These are phyloP conservation scores for Diaporthe amygdali DNA, from an alignment of 2,329 filamentous ascomycete genomes.

Conservation along the genomic window DNA sequence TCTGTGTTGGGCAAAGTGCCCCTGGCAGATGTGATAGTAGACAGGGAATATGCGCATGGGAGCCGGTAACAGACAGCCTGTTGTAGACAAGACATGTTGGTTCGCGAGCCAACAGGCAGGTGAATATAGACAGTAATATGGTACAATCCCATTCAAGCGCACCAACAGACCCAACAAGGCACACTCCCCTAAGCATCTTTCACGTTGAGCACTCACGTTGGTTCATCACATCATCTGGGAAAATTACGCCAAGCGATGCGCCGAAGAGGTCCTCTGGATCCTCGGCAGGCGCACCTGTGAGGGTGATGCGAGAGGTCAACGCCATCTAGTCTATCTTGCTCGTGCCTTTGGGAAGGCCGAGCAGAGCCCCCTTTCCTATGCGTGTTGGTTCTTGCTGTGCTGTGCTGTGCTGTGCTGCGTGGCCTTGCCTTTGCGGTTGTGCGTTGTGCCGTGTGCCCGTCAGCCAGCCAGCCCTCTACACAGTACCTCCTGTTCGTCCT, in stretches of 20 bases:
- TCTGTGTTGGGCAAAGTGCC: not conserved
- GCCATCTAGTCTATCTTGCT: constrained; percentile 45
- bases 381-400: too few relatives aligned
- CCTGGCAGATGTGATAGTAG: not conserved
- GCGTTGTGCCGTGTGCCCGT: not conserved
- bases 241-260: constrained; percentile 65
- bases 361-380: too few relatives aligned
- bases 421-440: not conserved
- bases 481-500: not conserved
- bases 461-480: too few relatives aligned
- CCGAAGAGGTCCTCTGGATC: constrained; percentile 66
- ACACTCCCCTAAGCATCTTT: too few relatives aligned
- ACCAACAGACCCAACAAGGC: too few relatives aligned
- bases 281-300: constrained; percentile 40
- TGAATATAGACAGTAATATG: not conserved
- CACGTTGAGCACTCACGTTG: constrained; percentile 42
- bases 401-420: not conserved
- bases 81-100: too few relatives aligned
- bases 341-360: too few relatives aligned
- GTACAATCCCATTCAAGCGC: not conserved
- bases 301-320: constrained; percentile 50
- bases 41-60: too few relatives aligned
- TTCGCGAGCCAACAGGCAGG: too few relatives aligned
- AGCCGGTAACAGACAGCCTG: too few relatives aligned
- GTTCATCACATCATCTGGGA: constrained; percentile 70